Evolutionary conservation across 768 basidiomycete species (phyloP), one percentile per base, ranked within the genome.

Genomic region (Pluteus cervinus): DNA sequence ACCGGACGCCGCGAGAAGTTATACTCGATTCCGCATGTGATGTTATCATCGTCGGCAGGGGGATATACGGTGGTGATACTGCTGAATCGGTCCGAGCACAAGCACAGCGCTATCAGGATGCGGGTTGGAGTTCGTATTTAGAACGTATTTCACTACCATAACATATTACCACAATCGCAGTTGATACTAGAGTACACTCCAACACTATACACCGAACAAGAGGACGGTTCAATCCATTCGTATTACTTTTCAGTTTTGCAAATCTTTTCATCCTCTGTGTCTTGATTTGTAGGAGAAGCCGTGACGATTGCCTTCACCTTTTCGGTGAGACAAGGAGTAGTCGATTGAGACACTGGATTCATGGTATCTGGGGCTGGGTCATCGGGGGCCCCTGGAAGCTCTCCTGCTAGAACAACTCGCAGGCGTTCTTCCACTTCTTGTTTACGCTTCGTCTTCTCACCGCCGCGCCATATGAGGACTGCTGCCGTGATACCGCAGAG

Each of bases 31-130:
- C 74, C 30, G 93, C 91, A 20, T 88, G 88, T 56, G 96, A 99
- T 62, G 75, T 98, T 15, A 98, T 98, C 54, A 98, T 99, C 42
- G 96, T 99, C 31, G 96, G 96, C 20, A 69, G 96, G 42, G 96
- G 96, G 0, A 82, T 99, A 25, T 93, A 96, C 57, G 90, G 87
- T 14, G 69, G 71, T 36, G 66, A 69, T 42, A 59, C 71, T 24
- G 60, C 71, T 2, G 62, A 63, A 8, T 52, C 57, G 10, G 75
- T 79, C 24, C 63, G 68, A 22, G 64, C 56, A 14, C 84, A 89
- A 53, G 90, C 92, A n/a, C 76, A 86, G 53, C 70, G 81, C 53
- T 99, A 98, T 57, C 76, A 72, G 58, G 61, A 61, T 31, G 90
- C 81, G 45, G 94, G 94, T 1, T 99, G 96, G 96, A 67, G 75